Evolutionary conservation across 2,329 filamentous ascomycete species (phyloP).

Genomic region (Bertia moriformis): DNA sequence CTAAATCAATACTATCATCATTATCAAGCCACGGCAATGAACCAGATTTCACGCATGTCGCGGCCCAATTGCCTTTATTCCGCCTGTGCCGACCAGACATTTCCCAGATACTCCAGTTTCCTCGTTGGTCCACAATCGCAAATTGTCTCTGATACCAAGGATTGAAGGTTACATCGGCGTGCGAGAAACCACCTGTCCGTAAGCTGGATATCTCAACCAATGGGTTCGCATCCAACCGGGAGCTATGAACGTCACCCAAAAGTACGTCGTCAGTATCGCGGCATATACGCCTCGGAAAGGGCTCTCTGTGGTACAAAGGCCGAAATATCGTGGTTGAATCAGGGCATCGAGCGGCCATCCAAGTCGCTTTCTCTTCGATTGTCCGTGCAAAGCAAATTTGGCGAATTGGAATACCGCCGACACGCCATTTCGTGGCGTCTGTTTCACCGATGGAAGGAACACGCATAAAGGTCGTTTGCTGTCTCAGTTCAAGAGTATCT

Average conservation of each 20-base stretch:
- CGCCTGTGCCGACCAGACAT: conserved; percentile 16
- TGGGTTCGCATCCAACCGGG: conserved; percentile 28
- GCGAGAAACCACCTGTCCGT: conserved; percentile 26
- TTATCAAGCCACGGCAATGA: conserved; percentile 10
- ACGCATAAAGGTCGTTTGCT: conserved; percentile 2
- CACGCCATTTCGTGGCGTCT: conserved; percentile 29
- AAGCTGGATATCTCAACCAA: conserved; percentile 24
- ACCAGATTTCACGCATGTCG: conserved; percentile 13
- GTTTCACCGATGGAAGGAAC: conserved; percentile 13
- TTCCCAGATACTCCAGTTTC: conserved; percentile 36
- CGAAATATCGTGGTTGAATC: conserved; percentile 30
- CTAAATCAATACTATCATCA: conserved; percentile 6
- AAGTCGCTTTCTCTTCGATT: conserved; percentile 17
- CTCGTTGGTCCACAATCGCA: conserved; percentile 34
- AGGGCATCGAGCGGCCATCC: conserved; percentile 33
- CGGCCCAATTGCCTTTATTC: conserved; percentile 12
- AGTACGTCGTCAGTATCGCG: neutral
- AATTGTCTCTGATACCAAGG: conserved; percentile 41
- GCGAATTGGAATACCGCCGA: conserved; percentile 30
- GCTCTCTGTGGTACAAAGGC: conserved; percentile 16
- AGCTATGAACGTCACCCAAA: conserved; percentile 10
- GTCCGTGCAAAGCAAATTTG: conserved; percentile 32
- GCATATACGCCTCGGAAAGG: conserved; percentile 8
- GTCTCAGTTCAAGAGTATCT: conserved; percentile 10
- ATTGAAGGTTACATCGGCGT: conserved; percentile 42